Conservation (phyloP, 129 eudicot species). For the Pseudognaphalium luteoalbum region DNA sequence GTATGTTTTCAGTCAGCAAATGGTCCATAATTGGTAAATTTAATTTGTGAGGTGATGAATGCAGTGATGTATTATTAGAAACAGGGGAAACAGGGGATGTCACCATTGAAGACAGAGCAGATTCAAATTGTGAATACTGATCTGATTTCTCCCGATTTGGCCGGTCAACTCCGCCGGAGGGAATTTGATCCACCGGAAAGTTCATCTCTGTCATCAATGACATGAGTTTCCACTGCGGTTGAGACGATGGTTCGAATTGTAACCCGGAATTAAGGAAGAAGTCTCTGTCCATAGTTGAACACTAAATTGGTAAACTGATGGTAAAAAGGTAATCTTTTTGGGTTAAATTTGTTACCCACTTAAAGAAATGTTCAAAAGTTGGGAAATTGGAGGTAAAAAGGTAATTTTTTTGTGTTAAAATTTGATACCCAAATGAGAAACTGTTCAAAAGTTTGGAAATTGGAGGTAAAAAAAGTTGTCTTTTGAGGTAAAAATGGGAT, state of each 20-base stretch:
- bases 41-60: slow-evolving; percentile 52
- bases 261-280: slow-evolving; percentile 48
- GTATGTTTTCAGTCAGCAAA: slow-evolving; percentile 37
- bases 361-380: slow-evolving; percentile 3
- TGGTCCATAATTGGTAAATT: slow-evolving; percentile 44
- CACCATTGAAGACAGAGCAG: slow-evolving; percentile 64
- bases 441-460: not conserved
- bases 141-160: slow-evolving; percentile 34
- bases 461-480: not conserved
- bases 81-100: slow-evolving; percentile 55
- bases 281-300: slow-evolving; percentile 53
- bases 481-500: not conserved
- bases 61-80: slow-evolving; percentile 40
- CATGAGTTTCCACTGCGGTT: slow-evolving; percentile 37
- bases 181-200: slow-evolving; percentile 1
- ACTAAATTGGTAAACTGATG: slow-evolving; percentile 3
- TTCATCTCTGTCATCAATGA: slow-evolving; percentile 33
- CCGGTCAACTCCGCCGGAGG: slow-evolving; percentile 1
- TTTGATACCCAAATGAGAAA: not conserved
- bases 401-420: not conserved
- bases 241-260: slow-evolving; percentile 29
- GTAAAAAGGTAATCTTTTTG: slow-evolving; percentile 10
- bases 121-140: slow-evolving; percentile 54
- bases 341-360: slow-evolving; percentile 20
- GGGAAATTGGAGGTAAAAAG: not conserved